Evolutionary conservation across 495 filamentous ascomycete genomes (phyloP).

Genomic region (Niebla homalea): DNA sequence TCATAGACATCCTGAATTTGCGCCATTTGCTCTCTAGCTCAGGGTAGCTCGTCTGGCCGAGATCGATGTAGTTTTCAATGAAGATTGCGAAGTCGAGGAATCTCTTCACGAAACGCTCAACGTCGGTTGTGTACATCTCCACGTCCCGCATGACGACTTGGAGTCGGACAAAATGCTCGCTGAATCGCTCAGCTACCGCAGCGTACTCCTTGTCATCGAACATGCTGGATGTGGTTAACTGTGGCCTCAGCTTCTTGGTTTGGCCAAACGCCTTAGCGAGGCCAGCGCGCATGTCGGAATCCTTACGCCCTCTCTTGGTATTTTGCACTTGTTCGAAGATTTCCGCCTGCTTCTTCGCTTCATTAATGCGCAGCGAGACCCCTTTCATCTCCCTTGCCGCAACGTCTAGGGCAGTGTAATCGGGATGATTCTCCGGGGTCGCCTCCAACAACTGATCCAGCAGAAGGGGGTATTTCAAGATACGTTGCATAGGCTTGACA

Average conservation of each 20-base stretch:
- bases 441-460: constrained; percentile 62
- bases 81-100: constrained; percentile 56
- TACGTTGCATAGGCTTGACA: constrained; percentile 87
- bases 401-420: constrained; percentile 49
- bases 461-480: constrained; percentile 83
- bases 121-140: constrained; percentile 66
- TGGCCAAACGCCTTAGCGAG: constrained; percentile 79
- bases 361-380: constrained; percentile 75
- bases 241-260: constrained; percentile 62
- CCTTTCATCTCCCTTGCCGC: constrained; percentile 52
- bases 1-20: constrained; percentile 64
- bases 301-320: constrained; percentile 63
- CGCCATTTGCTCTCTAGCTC: constrained; percentile 89
- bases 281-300: constrained; percentile 72
- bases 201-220: constrained; percentile 71
- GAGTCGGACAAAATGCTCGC: constrained; percentile 75
- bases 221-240: constrained; percentile 49
- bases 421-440: constrained; percentile 72
- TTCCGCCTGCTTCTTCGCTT: constrained; percentile 80
- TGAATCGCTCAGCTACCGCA: constrained; percentile 60
- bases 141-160: constrained; percentile 86
- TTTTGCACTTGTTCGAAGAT: constrained; percentile 76
- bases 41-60: constrained; percentile 47
- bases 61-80: constrained; percentile 53
- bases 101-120: constrained; percentile 54